Conservation (phyloP, 164 flowering plant genomes). For the Paratinospora sagittata region DNA sequence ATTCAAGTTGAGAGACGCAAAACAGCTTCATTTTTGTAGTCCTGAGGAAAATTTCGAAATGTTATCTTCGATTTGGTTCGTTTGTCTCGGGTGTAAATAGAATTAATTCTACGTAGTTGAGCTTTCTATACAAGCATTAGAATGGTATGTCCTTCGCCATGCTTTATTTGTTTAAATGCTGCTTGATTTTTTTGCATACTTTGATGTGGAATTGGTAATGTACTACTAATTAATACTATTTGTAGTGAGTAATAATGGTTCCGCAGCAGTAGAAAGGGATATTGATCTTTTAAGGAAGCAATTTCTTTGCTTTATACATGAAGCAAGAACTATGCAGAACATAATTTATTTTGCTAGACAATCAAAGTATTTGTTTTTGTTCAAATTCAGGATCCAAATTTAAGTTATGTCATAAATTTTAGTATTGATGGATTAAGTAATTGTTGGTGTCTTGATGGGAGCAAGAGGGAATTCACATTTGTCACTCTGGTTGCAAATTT, state of each 20-base stretch:
- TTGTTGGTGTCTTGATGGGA: neutral
- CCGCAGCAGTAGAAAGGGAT: neutral
- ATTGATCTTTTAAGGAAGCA: no score
- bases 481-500: neutral
- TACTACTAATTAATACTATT: no score
- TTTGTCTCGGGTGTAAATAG: neutral
- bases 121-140: neutral
- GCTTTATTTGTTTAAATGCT: neutral
- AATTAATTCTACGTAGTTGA: neutral
- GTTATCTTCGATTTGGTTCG: neutral
- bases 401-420: neutral
- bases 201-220: neutral
- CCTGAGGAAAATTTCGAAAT: constrained; percentile 1
- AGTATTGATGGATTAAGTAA: neutral
- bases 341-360: no score
- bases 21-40: neutral
- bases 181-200: neutral
- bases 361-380: no score
- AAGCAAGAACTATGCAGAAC: no score
- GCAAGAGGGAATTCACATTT: neutral
- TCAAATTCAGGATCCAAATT: neutral
- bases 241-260: neutral
- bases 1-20: neutral
- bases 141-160: constrained; percentile 6
- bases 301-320: no score